Percentiles rank a stretch among this genome's conserved stretches.
phyloP scores from a whole-genome alignment of 2,329 filamentous ascomycete genomes.

The Dactylellina drechsleri region DNA sequence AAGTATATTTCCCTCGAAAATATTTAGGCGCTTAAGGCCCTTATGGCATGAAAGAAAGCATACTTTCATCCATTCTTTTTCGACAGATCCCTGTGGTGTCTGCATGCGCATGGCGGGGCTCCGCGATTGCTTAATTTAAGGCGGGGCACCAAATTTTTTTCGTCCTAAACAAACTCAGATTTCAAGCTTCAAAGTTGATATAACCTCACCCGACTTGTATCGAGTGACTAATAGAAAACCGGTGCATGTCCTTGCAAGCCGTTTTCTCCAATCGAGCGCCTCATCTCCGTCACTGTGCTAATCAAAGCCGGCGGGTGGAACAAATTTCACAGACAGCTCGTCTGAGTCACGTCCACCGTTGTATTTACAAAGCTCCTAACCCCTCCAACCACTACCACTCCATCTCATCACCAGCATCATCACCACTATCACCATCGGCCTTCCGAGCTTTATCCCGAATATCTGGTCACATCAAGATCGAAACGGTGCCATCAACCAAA shows the following conservation, averaged over 20 bases:
- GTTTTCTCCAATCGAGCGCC: conserved; percentile 18
- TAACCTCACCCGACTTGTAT: background rate
- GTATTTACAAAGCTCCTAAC: conserved; percentile 23
- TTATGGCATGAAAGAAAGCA: too few relatives aligned
- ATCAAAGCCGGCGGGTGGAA: conserved; percentile 1
- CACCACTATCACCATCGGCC: conserved; percentile 18
- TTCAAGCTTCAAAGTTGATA: conserved; percentile 9
- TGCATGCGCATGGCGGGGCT: conserved; percentile 28
- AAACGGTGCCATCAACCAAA: conserved; percentile 1
- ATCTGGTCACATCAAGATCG: background rate
- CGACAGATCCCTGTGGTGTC: background rate
- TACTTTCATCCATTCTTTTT: background rate
- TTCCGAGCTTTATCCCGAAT: background rate
- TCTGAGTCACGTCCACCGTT: conserved; percentile 39
- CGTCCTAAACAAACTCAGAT: background rate
- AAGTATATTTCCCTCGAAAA: too few relatives aligned
- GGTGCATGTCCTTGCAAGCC: conserved; percentile 31
- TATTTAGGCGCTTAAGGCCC: too few relatives aligned
- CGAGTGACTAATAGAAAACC: background rate
- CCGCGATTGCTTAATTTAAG: conserved; percentile 5
- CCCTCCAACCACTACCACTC: conserved; percentile 5
- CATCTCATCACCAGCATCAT: conserved; percentile 16
- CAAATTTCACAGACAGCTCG: background rate
- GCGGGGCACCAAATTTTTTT: conserved; percentile 36
- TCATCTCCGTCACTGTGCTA: conserved; percentile 12